Evolutionary conservation across 2,329 filamentous ascomycete genomes (phyloP).

Genomic region (Phaeoacremonium minimum): DNA sequence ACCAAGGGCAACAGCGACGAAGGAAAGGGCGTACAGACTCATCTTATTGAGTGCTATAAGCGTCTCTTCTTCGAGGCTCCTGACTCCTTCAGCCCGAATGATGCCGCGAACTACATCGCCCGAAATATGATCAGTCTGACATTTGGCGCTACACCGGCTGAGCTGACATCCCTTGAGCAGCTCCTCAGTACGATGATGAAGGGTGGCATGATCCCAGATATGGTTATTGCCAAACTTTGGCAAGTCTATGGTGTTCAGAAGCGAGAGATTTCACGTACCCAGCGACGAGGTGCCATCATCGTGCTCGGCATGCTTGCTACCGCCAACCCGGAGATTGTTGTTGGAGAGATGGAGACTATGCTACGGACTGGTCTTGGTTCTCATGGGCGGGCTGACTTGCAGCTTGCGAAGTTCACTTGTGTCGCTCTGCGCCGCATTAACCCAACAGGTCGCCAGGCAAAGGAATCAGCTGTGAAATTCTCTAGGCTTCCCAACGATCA

Average conservation of each 20-base stretch:
- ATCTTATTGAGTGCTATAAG: conserved; percentile 95
- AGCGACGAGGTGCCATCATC: conserved; percentile 90
- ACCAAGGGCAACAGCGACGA: conserved; percentile 99
- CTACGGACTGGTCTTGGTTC: conserved; percentile 81
- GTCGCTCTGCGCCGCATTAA: conserved; percentile 90
- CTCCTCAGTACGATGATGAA: conserved; percentile 98
- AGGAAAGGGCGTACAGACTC: conserved; percentile 94
- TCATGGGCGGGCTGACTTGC: conserved; percentile 76
- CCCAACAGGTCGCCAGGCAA: conserved; percentile 73
- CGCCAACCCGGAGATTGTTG: conserved; percentile 86
- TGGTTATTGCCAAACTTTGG: conserved; percentile 90
- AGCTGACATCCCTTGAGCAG: conserved; percentile 92
- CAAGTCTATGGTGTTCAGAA: conserved; percentile 94
- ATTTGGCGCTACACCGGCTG: conserved; percentile 89
- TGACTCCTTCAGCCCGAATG: conserved; percentile 79
- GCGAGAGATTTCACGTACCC: conserved; percentile 86
- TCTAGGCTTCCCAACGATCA: conserved; percentile 88
- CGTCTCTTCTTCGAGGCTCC: conserved; percentile 95
- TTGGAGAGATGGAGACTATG: conserved; percentile 93
- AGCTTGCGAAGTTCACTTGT: conserved; percentile 92
- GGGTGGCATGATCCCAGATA: conserved; percentile 76
- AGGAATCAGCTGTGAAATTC: conserved; percentile 64
- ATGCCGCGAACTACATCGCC: conserved; percentile 91
- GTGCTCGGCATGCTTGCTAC: conserved; percentile 94
- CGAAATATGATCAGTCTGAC: conserved; percentile 99